Evolutionary conservation across 352 stramenopile species (phyloP).

Genomic region (Labyrinthula sp.): DNA sequence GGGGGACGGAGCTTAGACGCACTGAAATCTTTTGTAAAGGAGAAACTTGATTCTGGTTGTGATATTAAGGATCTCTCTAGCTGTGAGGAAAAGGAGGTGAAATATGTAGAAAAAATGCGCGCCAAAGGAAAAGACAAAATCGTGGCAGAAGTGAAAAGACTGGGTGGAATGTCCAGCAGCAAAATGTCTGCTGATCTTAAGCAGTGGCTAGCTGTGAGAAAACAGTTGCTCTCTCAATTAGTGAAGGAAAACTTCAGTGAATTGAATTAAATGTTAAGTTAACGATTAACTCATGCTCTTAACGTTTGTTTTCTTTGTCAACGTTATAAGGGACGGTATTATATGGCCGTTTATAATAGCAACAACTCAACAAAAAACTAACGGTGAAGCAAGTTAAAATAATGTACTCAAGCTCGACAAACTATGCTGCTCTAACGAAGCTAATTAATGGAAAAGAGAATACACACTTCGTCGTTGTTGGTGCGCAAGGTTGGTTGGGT

Average conservation of each 20-base stretch:
- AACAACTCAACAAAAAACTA: no score
- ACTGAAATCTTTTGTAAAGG: conserved; percentile 23
- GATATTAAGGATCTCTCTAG: conserved; percentile 12
- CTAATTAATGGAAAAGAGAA: no score
- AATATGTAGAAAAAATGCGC: conserved; percentile 13
- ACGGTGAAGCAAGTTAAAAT: no score
- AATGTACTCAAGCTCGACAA: no score
- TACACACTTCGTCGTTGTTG: no score
- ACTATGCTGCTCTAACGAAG: no score
- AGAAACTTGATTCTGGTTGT: conserved; percentile 25
- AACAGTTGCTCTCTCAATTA: conserved; percentile 28
- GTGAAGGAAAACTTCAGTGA: no score
- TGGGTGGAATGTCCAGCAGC: conserved; percentile 27
- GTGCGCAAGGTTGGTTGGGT: no score
- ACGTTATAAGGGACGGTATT: no score
- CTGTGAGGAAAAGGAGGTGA: conserved; percentile 20
- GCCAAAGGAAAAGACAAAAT: conserved; percentile 17
- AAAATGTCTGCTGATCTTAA: conserved; percentile 30
- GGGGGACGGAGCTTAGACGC: conserved; percentile 21
- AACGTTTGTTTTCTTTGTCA: no score
- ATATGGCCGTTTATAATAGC: no score
- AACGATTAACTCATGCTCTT: no score
- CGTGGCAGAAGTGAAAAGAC: conserved; percentile 17
- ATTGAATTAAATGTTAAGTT: conserved; percentile 39
- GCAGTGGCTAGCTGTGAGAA: conserved; percentile 23